Base-by-base conservation (phyloP, 2,329 filamentous ascomycete species). In the Trichoderma afroharzianum region DNA sequence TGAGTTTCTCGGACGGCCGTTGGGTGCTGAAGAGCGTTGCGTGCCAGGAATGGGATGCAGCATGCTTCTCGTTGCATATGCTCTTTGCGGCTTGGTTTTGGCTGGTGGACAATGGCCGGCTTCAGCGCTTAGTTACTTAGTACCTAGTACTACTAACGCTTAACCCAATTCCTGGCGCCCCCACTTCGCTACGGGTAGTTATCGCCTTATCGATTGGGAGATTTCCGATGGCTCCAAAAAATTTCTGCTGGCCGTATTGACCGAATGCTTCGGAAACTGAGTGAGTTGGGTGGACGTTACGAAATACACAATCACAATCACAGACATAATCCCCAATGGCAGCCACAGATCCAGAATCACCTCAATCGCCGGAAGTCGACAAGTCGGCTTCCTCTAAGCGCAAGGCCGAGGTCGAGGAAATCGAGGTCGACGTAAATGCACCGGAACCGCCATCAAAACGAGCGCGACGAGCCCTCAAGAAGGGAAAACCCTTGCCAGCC, bases 371-470 rank as follows among this genome's bases (percentile, higher is more conserved):
- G 28, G 62, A 73, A 6, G 61, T 53, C 70, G 68, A 63, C 47
- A 70, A 53, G n/a, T 39, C 80, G 15, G 62, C 72, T 28, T 78
- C 79, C 4, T 69, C 75, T 71, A 92, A 97, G 84, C 92, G 93
- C 81, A 96, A 95, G 82, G 84, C 90, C 63, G 82, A 85, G 69
- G 81, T 87, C 69, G 88, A 91, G 62, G 92, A 95, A 77, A 92
- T 99, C 78, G 94, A 97, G 81, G 94, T 99, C 79, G 93, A 99
- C 80, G 84, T 99, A 74, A 87, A 85, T 74, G 90, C 93, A n/a
- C 96, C 96, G 30, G 95, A 98, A 79, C 96, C 96, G 24, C 93
- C 94, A 1, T 98, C 96, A 39, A 99, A 98, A 82, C 97, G 96
- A 80, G 94, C 93, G 73, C 89, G 94, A 76, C 94, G 96, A 79